Conservation (phyloP, 2,329 filamentous ascomycete species). For the Aspergillus luchuensis region DNA sequence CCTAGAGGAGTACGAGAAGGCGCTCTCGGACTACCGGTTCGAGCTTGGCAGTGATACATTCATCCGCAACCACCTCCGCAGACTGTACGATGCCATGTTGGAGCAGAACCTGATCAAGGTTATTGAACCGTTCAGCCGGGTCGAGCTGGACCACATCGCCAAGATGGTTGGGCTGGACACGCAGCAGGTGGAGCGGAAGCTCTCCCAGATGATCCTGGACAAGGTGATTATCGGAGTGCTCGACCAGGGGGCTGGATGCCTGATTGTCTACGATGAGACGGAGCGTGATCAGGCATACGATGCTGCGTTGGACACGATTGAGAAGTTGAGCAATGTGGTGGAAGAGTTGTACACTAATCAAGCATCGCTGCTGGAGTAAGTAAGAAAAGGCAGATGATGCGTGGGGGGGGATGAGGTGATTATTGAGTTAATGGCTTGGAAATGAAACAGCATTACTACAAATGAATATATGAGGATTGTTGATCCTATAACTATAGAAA, state of each 20-base stretch:
- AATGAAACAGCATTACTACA: slow-evolving; percentile 30
- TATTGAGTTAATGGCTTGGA: slow-evolving; percentile 19
- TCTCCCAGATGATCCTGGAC: slow-evolving; percentile 99
- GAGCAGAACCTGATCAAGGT: slow-evolving; percentile 99
- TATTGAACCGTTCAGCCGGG: slow-evolving; percentile 96
- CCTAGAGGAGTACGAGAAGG: slow-evolving; percentile 94
- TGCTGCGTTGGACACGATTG: slow-evolving; percentile 88
- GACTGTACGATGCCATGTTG: slow-evolving; percentile 96
- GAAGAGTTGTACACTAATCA: slow-evolving; percentile 98
- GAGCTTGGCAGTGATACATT: slow-evolving; percentile 94
- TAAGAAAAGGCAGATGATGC: slow-evolving; percentile 42
- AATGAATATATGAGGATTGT: slow-evolving; percentile 15
- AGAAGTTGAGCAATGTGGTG: slow-evolving; percentile 95
- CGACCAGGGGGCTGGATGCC: slow-evolving; percentile 94
- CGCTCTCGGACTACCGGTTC: slow-evolving; percentile 84
- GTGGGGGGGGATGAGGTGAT: neutral
- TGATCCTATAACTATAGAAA: no score
- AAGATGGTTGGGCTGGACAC: slow-evolving; percentile 97
- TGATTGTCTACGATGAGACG: slow-evolving; percentile 96
- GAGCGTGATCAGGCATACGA: slow-evolving; percentile 93
- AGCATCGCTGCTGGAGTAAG: slow-evolving; percentile 91
- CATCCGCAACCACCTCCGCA: slow-evolving; percentile 93
- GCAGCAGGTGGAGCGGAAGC: slow-evolving; percentile 94
- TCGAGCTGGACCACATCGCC: slow-evolving; percentile 95
- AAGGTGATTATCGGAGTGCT: slow-evolving; percentile 98